Conservation (phyloP, 208 protist genomes). For the Crithidia expoeki region DNA sequence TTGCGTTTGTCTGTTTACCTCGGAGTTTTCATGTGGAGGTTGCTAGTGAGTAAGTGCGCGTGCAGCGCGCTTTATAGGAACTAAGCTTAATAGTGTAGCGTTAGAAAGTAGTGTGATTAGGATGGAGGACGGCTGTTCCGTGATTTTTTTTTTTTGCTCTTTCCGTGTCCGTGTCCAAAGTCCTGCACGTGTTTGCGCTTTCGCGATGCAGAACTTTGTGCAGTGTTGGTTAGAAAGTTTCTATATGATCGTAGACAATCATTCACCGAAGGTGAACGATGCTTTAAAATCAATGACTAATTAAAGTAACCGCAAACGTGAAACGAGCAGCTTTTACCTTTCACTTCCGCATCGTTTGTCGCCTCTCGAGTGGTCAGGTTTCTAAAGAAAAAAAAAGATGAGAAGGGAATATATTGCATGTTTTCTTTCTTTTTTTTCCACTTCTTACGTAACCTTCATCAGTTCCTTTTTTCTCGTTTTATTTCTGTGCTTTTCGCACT, state of each 20-base stretch:
- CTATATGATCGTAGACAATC: not conserved
- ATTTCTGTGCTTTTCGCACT: not conserved
- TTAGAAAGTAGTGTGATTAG: conserved; percentile 2
- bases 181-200: no score
- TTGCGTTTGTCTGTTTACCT: not conserved
- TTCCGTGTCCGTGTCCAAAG: no score
- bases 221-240: not conserved
- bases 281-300: not conserved
- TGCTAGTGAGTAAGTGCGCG: not conserved
- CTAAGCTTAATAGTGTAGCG: not conserved
- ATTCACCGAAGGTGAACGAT: not conserved
- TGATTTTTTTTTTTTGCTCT: no score
- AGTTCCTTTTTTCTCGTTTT: not conserved
- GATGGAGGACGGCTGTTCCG: not conserved
- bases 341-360: no score
- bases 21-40: not conserved
- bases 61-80: not conserved
- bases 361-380: no score
- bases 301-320: not conserved
- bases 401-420: no score
- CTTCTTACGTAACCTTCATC: not conserved
- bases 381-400: no score
- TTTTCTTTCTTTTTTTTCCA: not conserved
- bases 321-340: no score
- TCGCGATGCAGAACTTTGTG: no score